Evolutionary conservation across 1,284 basidiomycete species (phyloP).

Genomic region (Cutaneotrichosporon arboriforme): DNA sequence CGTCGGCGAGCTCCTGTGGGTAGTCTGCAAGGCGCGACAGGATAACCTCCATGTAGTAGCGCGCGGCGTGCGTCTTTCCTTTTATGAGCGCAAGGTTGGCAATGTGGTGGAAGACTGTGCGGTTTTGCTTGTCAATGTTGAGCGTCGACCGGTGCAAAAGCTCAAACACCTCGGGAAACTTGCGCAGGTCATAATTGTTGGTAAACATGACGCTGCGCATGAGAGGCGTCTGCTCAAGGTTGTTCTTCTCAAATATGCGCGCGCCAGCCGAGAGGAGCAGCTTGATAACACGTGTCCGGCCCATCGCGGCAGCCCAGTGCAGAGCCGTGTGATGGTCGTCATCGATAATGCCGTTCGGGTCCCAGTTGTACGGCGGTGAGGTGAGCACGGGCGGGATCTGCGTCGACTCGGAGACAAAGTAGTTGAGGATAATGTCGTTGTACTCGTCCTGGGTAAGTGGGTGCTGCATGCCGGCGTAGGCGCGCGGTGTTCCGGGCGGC

Average conservation of each 20-base stretch:
- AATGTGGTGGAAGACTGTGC: slow-evolving; percentile 98
- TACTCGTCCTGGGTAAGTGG: slow-evolving; percentile 55
- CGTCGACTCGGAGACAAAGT: slow-evolving; percentile 96
- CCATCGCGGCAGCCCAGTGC: slow-evolving; percentile 99
- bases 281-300: slow-evolving; percentile 92
- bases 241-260: slow-evolving; percentile 96
- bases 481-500: slow-evolving; percentile 23
- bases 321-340: slow-evolving; percentile 96
- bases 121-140: slow-evolving; percentile 97
- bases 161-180: slow-evolving; percentile 97
- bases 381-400: slow-evolving; percentile 86
- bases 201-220: slow-evolving; percentile 99
- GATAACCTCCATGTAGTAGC: slow-evolving; percentile 99
- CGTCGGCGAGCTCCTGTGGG: slow-evolving; percentile 92
- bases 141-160: slow-evolving; percentile 93
- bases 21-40: slow-evolving; percentile 85
- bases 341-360: slow-evolving; percentile 94
- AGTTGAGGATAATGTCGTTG: slow-evolving; percentile 94
- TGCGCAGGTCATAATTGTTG: slow-evolving; percentile 99
- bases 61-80: slow-evolving; percentile 93
- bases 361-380: slow-evolving; percentile 83
- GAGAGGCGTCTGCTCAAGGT: slow-evolving; percentile 90
- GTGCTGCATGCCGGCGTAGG: slow-evolving; percentile 18
- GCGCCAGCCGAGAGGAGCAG: slow-evolving; percentile 89
- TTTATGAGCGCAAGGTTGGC: slow-evolving; percentile 98